Base-by-base conservation (phyloP, 768 basidiomycete species). In the Serendipita sp. region DNA sequence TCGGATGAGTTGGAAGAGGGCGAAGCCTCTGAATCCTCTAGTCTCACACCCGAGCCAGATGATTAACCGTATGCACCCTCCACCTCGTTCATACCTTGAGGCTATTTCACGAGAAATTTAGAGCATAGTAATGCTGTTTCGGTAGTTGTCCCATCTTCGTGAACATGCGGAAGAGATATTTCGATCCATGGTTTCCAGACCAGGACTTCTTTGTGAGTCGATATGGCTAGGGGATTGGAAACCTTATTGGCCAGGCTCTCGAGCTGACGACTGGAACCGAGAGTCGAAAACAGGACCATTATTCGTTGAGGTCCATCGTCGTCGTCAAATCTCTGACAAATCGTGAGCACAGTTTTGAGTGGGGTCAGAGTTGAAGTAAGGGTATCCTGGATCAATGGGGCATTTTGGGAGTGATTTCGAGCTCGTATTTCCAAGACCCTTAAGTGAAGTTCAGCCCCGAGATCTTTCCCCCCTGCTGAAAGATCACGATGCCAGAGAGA, bases 1-100 rank as follows among this genome's bases (percentile, higher is more conserved):
- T 28, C 56, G 4, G 56, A 60, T n/a, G 56, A 60, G 18, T 18
- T 60, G 28, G 56, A 60, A n/a, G 56, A 60, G 18, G 56, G 56
- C 8, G 56, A 60, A 38, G 56, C 56, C 10, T 28, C 28, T 35
- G 56, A 60, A n/a, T n/a, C 23, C 13, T 60, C 56, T 28, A 60
- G 30, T 36, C 56, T 60, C 3, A 34, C 56, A 35, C 36, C 56
- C 18, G 4, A 3, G 56, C n/a, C 48, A 18, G 56, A 60, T n/a
- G 56, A 60, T 35, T 60, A 32, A 35, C 56, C 16, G 8, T 28
- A 30, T n/a, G 5, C 1, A 5, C 13, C 41, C 13, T 41, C 41
- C 41, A 41, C 13, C 41, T 41, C 41, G 7, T 13, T 41, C 41
- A 13, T 13, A 41, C 41, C 41, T 2, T 52, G 5, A 30, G 36